Conservation (phyloP, 495 filamentous ascomycete genomes). For the Penicillium alfredii region DNA sequence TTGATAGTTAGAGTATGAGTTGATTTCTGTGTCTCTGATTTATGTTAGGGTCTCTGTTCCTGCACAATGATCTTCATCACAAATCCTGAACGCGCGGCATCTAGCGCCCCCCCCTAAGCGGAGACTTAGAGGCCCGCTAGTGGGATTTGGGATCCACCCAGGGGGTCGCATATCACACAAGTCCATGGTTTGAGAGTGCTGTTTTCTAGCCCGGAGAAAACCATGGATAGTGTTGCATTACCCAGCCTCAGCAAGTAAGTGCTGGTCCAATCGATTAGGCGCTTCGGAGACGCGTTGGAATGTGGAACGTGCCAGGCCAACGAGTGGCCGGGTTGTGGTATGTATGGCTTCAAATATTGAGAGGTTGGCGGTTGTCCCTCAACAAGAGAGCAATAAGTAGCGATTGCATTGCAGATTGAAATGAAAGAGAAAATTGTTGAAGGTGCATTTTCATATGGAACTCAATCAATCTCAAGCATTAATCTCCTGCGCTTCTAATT, state of each 20-base stretch:
- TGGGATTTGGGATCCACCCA: slow-evolving; percentile 17
- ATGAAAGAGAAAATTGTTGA: too few relatives aligned
- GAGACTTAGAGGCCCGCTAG: too few relatives aligned
- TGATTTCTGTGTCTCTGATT: too few relatives aligned
- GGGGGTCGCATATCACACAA: too few relatives aligned
- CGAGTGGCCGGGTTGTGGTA: slow-evolving; percentile 17
- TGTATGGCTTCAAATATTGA: slow-evolving; percentile 15
- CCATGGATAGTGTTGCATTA: slow-evolving; percentile 4
- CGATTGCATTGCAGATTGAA: too few relatives aligned
- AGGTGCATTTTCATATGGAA: too few relatives aligned
- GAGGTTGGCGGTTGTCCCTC: slow-evolving; percentile 17
- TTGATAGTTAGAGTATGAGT: too few relatives aligned
- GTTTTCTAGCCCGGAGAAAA: slow-evolving; percentile 21
- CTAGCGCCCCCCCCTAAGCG: slow-evolving; percentile 6
- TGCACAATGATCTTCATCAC: too few relatives aligned
- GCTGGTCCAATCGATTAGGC: slow-evolving; percentile 9
- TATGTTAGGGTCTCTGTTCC: too few relatives aligned
- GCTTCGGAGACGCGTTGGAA: slow-evolving; percentile 19
- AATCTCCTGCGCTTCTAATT: background rate
- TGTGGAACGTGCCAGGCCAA: slow-evolving; percentile 22
- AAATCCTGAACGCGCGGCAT: slow-evolving; percentile 16
- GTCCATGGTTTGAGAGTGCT: too few relatives aligned
- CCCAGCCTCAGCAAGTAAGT: slow-evolving; percentile 11
- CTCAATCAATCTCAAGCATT: background rate
- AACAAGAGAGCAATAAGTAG: slow-evolving; percentile 17